Evolutionary conservation across 208 protist species (phyloP).

Genomic region (Crithidia expoeki): DNA sequence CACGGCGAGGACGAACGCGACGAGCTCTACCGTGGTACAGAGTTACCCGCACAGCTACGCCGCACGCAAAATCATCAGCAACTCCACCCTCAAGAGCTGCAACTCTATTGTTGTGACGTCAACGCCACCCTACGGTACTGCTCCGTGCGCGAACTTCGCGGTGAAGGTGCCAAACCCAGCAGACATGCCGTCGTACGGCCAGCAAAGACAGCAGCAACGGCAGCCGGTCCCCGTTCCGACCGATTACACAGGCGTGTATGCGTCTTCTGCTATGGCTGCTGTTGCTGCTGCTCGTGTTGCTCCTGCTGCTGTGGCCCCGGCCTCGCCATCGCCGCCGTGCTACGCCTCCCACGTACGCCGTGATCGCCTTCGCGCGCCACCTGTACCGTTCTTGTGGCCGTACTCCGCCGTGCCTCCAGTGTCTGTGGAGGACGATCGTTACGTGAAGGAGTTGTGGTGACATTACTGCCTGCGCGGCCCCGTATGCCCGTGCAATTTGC

Average conservation of each 20-base stretch:
- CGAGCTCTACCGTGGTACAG: neutral
- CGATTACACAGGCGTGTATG: neutral
- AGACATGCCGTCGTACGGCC: slow-evolving; percentile 1
- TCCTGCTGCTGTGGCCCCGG: neutral
- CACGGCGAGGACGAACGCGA: neutral
- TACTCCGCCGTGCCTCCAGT: slow-evolving; percentile 10
- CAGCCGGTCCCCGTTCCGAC: neutral
- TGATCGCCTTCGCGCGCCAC: neutral
- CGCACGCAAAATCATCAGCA: neutral
- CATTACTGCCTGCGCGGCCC: no score
- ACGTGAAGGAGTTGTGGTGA: slow-evolving; percentile 33
- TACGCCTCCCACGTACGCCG: slow-evolving; percentile 14
- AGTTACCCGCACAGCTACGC: slow-evolving; percentile 20
- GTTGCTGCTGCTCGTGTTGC: neutral
- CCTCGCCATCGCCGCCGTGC: neutral
- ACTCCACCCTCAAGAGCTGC: neutral
- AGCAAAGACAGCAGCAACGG: neutral
- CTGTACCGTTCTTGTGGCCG: neutral
- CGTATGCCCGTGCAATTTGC: no score
- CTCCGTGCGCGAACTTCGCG: neutral
- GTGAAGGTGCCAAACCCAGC: neutral
- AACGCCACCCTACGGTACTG: neutral
- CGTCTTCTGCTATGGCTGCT: no score
- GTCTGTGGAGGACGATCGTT: slow-evolving; percentile 21
- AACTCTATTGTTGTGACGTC: neutral